phyloP scores from a whole-genome alignment of 2,329 filamentous ascomycete genomes.

The Penicillium occitanis region DNA sequence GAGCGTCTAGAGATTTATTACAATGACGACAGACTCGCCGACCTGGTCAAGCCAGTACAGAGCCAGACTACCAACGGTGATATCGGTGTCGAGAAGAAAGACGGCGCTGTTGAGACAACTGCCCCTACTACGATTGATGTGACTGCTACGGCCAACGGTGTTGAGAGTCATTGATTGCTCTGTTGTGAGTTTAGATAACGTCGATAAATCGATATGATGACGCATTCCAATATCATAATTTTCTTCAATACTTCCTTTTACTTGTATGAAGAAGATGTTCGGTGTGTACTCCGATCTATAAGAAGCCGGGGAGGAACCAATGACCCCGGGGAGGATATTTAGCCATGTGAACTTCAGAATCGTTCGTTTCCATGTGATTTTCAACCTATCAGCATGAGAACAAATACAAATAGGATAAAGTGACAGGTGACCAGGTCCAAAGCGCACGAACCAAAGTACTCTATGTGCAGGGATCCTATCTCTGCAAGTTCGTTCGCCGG shows the following conservation, averaged over 20 bases:
- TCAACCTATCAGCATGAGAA: background rate
- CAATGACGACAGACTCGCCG: constrained; percentile 25
- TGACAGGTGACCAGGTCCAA: background rate
- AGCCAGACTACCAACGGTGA: background rate
- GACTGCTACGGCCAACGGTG: background rate
- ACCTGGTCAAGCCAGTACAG: constrained; percentile 8
- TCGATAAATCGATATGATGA: background rate
- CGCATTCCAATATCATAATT: background rate
- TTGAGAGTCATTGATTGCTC: background rate
- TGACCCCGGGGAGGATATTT: background rate
- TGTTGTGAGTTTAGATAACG: background rate
- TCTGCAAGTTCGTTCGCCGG: background rate
- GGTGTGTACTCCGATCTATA: background rate
- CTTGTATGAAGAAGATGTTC: background rate
- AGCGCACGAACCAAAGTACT: background rate
- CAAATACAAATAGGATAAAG: background rate
- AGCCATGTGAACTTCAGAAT: background rate
- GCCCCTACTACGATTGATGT: background rate
- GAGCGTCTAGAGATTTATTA: constrained; percentile 27
- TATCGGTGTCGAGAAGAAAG: background rate
- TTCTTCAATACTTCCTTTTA: background rate
- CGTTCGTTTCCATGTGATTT: background rate
- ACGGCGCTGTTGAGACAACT: background rate
- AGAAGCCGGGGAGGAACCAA: background rate
- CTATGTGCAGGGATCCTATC: background rate